phyloP scores from a whole-genome alignment of 2,329 filamentous ascomycete genomes.

The Hypoxylon sp. region DNA sequence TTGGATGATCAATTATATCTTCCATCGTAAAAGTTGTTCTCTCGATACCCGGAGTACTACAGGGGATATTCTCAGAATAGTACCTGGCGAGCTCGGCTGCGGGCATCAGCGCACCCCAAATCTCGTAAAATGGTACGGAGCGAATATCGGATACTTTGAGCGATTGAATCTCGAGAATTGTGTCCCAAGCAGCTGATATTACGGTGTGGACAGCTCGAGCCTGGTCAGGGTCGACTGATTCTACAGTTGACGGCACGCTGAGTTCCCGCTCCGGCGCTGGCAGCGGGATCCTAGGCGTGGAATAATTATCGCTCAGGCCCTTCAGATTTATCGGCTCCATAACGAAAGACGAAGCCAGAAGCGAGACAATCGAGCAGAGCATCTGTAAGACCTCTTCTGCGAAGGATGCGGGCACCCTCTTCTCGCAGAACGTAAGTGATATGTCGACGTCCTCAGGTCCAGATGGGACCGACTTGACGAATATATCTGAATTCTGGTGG shows the following conservation, averaged over 20 bases:
- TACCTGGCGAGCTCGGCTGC: constrained; percentile 61
- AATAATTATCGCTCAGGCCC: constrained; percentile 56
- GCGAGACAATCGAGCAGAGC: constrained; percentile 60
- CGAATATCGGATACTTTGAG: constrained; percentile 59
- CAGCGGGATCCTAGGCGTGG: constrained; percentile 59
- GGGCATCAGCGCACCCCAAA: constrained; percentile 63
- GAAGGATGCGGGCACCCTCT: constrained; percentile 57
- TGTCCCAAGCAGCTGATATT: constrained; percentile 60
- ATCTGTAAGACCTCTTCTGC: constrained; percentile 60
- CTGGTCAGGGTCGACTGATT: constrained; percentile 56
- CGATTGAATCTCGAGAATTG: constrained; percentile 57
- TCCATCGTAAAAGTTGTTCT: constrained; percentile 57
- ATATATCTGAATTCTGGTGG: constrained; percentile 60
- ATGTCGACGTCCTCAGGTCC: constrained; percentile 56
- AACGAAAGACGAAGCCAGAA: constrained; percentile 61
- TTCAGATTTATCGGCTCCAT: constrained; percentile 61
- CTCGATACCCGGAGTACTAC: constrained; percentile 54
- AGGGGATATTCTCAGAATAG: constrained; percentile 59
- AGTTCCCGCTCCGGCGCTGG: constrained; percentile 46
- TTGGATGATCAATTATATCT: constrained; percentile 64
- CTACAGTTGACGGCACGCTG: constrained; percentile 42
- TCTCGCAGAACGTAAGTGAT: constrained; percentile 61
- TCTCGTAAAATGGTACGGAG: constrained; percentile 63
- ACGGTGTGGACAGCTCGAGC: constrained; percentile 56
- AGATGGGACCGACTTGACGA: constrained; percentile 58